Percentiles rank a stretch among this genome's conserved stretches.
Conservation (phyloP, 306 rosid genomes). For the Lathyrus aphaca region DNA sequence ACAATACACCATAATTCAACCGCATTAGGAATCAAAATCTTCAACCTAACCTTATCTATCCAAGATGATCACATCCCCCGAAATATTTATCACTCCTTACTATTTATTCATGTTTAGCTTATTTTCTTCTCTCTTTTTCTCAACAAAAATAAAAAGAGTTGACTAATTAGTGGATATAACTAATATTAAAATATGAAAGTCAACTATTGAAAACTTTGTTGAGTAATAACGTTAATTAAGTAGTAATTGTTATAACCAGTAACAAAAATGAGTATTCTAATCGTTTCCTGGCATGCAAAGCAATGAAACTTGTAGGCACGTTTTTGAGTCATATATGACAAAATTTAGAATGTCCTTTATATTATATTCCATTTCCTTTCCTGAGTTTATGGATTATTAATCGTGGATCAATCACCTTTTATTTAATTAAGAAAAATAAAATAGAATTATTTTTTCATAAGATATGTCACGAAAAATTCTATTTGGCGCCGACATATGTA, state of each 20-base stretch:
- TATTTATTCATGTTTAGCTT: too few species aligned
- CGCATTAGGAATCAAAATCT: too few species aligned
- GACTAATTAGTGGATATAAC: conserved; percentile 12
- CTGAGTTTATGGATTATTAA: conserved; percentile 2
- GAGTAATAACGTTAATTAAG: conserved; percentile 7
- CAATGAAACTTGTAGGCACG: conserved; percentile 48
- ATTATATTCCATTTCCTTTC: background rate
- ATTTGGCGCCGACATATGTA: conserved; percentile 6
- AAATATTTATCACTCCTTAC: too few species aligned
- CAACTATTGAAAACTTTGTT: conserved; percentile 16
- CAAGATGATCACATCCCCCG: too few species aligned
- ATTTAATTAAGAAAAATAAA: background rate
- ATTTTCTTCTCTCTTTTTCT: too few species aligned
- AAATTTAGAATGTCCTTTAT: background rate
- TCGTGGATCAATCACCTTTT: conserved; percentile 7
- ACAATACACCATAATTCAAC: too few species aligned
- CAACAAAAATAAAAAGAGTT: background rate
- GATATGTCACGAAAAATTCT: conserved; percentile 1
- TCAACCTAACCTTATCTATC: too few species aligned
- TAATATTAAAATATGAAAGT: conserved; percentile 30
- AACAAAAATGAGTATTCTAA: conserved; percentile 8
- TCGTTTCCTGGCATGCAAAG: conserved; percentile 18
- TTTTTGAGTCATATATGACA: conserved; percentile 21
- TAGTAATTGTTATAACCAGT: conserved; percentile 9
- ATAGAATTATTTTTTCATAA: background rate